Conservation (phyloP, 2,329 filamentous ascomycete genomes). For the Cyclaneusma minus region DNA sequence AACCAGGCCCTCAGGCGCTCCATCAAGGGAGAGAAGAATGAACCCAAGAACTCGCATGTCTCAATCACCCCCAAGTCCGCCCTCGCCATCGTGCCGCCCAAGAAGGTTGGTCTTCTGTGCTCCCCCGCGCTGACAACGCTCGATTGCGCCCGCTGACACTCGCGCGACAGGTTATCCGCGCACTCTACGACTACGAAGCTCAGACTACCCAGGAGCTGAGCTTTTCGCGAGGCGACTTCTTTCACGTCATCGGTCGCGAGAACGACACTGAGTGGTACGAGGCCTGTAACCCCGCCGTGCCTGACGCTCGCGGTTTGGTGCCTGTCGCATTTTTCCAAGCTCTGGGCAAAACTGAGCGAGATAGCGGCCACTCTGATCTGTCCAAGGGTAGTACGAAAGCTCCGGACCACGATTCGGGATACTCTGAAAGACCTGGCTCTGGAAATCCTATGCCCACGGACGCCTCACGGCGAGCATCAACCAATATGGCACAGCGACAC, state of each 20-base stretch:
- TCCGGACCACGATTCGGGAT: slow-evolving; percentile 82
- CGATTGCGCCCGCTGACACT: slow-evolving; percentile 1
- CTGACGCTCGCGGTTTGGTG: slow-evolving; percentile 76
- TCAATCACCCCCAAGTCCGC: slow-evolving; percentile 56
- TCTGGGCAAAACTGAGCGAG: slow-evolving; percentile 79
- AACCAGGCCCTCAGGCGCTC: slow-evolving; percentile 46
- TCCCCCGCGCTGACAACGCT: background rate
- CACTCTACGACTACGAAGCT: slow-evolving; percentile 82
- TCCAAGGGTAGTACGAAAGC: slow-evolving; percentile 35
- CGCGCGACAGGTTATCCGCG: slow-evolving; percentile 90
- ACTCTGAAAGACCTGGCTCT: slow-evolving; percentile 40
- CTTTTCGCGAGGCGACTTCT: slow-evolving; percentile 92
- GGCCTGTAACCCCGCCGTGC: slow-evolving; percentile 85
- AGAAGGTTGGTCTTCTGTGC: slow-evolving; percentile 48
- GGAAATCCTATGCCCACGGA: slow-evolving; percentile 20
- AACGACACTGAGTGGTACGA: slow-evolving; percentile 96
- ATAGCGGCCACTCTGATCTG: slow-evolving; percentile 60
- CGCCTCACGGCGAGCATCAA: slow-evolving; percentile 17
- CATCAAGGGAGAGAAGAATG: slow-evolving; percentile 53
- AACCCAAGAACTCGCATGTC: slow-evolving; percentile 42
- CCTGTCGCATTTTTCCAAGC: slow-evolving; percentile 89
- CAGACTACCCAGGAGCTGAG: slow-evolving; percentile 64
- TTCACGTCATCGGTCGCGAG: slow-evolving; percentile 93
- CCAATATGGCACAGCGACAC: slow-evolving; percentile 36
- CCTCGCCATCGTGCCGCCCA: slow-evolving; percentile 54